Evolutionary conservation across 1,139 yeast species (phyloP).

Genomic region (Candida sanyaensis): DNA sequence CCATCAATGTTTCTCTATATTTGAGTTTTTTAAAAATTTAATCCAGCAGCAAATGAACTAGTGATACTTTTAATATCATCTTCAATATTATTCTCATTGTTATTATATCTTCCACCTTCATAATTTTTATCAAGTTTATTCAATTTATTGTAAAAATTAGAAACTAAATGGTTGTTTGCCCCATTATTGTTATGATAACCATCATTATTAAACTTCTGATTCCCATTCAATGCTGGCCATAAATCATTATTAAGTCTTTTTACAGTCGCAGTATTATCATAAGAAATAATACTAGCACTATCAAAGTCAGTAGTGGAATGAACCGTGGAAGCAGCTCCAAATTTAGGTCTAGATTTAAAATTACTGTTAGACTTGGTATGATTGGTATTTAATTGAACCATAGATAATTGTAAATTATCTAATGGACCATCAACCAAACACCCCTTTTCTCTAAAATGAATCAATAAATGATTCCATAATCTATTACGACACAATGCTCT

Average conservation of each 20-base stretch:
- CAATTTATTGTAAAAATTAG: constrained; percentile 47
- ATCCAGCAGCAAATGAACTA: constrained; percentile 48
- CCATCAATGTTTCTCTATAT: no score
- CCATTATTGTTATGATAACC: constrained; percentile 10
- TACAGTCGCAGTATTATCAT: constrained; percentile 25
- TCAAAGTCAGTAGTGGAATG: constrained; percentile 33
- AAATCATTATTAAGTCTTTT: constrained; percentile 15
- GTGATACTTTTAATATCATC: constrained; percentile 52
- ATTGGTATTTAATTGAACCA: constrained; percentile 51
- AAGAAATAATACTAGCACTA: constrained; percentile 51
- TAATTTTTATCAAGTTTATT: constrained; percentile 23
- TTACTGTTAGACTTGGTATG: neutral
- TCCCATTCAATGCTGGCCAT: constrained; percentile 37
- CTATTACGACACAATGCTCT: constrained; percentile 68
- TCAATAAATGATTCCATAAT: constrained; percentile 78
- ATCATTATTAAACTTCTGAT: constrained; percentile 12
- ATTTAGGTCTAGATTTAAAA: constrained; percentile 6
- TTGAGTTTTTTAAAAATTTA: constrained; percentile 19
- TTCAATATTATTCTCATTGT: constrained; percentile 29
- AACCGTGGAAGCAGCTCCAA: constrained; percentile 13
- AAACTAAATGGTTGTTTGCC: constrained; percentile 27
- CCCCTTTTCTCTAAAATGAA: constrained; percentile 81
- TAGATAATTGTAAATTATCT: constrained; percentile 73
- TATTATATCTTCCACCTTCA: constrained; percentile 25
- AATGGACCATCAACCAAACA: constrained; percentile 92